Percentiles rank a stretch among this genome's conserved stretches.
Evolutionary conservation across 805 yeast genomes (phyloP).

Genomic region (Nakazawaea wyomingensis): DNA sequence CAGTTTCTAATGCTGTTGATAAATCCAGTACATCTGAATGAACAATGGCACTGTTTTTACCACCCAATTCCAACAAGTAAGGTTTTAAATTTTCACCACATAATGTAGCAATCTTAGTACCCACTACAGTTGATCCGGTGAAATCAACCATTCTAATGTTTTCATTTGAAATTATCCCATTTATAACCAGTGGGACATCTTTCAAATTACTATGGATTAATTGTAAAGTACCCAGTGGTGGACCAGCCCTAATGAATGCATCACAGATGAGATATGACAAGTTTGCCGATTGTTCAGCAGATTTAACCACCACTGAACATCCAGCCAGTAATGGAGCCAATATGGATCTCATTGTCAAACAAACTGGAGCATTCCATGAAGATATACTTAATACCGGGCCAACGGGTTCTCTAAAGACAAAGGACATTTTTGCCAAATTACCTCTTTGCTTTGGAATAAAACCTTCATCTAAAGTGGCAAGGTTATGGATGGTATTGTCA

Average conservation of each 20-base stretch:
- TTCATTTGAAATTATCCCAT: conserved; percentile 23
- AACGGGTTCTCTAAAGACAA: conserved; percentile 32
- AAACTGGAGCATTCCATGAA: conserved; percentile 46
- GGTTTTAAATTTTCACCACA: conserved; percentile 38
- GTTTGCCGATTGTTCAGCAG: conserved; percentile 34
- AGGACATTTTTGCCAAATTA: conserved; percentile 10
- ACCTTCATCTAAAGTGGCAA: conserved; percentile 18
- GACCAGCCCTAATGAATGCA: conserved; percentile 32
- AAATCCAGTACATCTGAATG: conserved; percentile 29
- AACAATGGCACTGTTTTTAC: conserved; percentile 35
- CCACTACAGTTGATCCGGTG: conserved; percentile 41
- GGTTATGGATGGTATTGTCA: conserved; percentile 23
- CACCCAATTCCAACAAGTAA: conserved; percentile 38
- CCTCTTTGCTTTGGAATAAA: conserved; percentile 18
- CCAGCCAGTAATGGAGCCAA: conserved; percentile 44
- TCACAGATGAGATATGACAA: conserved; percentile 28
- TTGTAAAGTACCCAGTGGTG: conserved; percentile 31
- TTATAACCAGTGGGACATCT: conserved; percentile 24
- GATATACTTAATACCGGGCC: conserved; percentile 43
- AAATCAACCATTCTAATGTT: conserved; percentile 34
- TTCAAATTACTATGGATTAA: conserved; percentile 27
- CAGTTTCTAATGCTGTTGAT: conserved; percentile 23
- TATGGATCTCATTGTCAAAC: conserved; percentile 34
- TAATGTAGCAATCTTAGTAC: conserved; percentile 28
- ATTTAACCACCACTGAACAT: conserved; percentile 38